Evolutionary conservation across 176 grass and related monocot species (phyloP), one percentile per base, ranked within the genome.

Genomic region (Metroxylon sagu): DNA sequence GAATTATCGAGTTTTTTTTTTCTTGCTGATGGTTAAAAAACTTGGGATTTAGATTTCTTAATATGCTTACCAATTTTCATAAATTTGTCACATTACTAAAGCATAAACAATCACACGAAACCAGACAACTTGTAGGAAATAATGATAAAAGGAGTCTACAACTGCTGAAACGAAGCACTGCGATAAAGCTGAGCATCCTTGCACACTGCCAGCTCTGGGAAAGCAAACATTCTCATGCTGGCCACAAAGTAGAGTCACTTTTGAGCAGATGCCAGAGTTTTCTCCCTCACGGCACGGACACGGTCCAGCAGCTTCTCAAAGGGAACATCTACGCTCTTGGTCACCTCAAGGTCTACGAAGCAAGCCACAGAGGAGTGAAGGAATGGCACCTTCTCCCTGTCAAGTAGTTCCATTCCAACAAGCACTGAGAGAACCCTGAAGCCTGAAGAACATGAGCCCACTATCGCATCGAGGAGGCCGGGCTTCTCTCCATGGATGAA

Each of bases 401-500:
- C 59, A 10, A 84, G 19, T 29, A 79, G 58, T 17, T 84, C 70
- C 12, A 62, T 61, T 17, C 70, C 64, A 6, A 29, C 61, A 27
- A 70, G 18, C 19, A 66, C 14, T 5, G 70, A 29, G 21, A 83
- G 21, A 59, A 68, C 61, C 25, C 58, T 53, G 2, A 21, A 59
- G 26, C 70, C 70, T 1, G 26, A 25, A 26, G 55, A 48, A 50
- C 56, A 59, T 1, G 76, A 85, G 39, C 66, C 71, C 18, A 80
- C 52, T 25, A 71, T 48, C 26, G 76, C 62, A 54, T 85, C 66
- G 25, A 85, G 53, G 30, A 80, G 52, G 6, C 76, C 60, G 14
- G 82, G 76, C 52, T 6, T 29, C 54, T 18, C 18, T 14, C 82
- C 65, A 52, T 71, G 35, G 18, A 79, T 63, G 61, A 79, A 79